Evolutionary conservation across 805 yeast genomes (phyloP), one percentile per base, ranked within the genome.

Genomic region (Spathaspora boniae): DNA sequence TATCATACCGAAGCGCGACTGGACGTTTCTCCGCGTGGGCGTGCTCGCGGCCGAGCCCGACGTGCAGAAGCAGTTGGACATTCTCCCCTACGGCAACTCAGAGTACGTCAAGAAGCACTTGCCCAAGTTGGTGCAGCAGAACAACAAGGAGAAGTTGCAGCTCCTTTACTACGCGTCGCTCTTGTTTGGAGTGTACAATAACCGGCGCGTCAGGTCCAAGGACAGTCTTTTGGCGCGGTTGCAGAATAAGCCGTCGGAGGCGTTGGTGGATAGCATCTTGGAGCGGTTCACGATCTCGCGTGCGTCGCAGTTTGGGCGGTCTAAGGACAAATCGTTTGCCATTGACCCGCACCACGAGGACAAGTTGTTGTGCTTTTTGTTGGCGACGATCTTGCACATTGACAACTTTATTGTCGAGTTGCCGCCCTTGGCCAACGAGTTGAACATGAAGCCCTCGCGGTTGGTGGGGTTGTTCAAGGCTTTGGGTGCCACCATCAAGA

Each of bases 301-400:
- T 48, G 70, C 86, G 6, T 77, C 85, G 6, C 73, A 69, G 34
- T 73, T 78, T 43, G 94, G 93, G 39, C 80, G 76, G 57, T 65
- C 84, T n/a, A 82, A 81, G 54, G 87, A 82, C 43, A 75, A 81
- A 47, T 72, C 82, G n/a, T 91, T 76, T 56, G 68, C 75, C 43
- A 76, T 93, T 42, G 97, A 93, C 53, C 96, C 98, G 26, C 82
- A 77, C 49, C 76, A 78, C 53, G 96, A 87, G 58, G 96, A 87
- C 62, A 87, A 83, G 61, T 68, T 93, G 32, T 66, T 93, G 46
- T 84, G 96, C 60, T 82, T 78, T 60, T 67, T 88, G 31, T 65
- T 93, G 42, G 84, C 82, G 5, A 61, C 83, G 26, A 70, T 84
- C 26, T 65, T 93, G 53, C 91, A 82, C 56, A 69, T 89, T 37